Percentiles rank a stretch among this genome's conserved stretches.
Evolutionary conservation across 495 filamentous ascomycete genomes (phyloP).

Genomic region (Astrothelium macrocarpum): DNA sequence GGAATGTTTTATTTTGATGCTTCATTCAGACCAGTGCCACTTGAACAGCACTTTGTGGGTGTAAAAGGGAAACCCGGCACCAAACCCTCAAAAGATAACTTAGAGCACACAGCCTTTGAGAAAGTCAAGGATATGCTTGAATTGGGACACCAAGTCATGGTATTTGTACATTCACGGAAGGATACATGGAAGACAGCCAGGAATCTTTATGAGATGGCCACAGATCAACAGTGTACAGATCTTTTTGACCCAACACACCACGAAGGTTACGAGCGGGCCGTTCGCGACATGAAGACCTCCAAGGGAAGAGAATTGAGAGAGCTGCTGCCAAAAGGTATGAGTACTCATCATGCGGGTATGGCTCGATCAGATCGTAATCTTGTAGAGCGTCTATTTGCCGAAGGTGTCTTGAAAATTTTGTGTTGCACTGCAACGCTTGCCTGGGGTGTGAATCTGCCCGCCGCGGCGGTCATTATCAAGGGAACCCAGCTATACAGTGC

Average conservation of each 20-base stretch:
- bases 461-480: constrained; percentile 95
- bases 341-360: constrained; percentile 95
- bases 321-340: constrained; percentile 77
- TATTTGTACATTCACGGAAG: constrained; percentile 94
- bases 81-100: constrained; percentile 71
- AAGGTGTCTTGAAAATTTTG: constrained; percentile 86
- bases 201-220: constrained; percentile 75
- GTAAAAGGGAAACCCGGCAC: constrained; percentile 83
- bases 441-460: constrained; percentile 98
- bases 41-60: constrained; percentile 95
- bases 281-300: constrained; percentile 71
- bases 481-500: constrained; percentile 95
- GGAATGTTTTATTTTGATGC: constrained; percentile 95
- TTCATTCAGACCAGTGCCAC: constrained; percentile 89
- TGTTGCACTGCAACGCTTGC: constrained; percentile 97
- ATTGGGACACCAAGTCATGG: constrained; percentile 89
- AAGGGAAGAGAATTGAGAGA: constrained; percentile 80
- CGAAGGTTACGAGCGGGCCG: constrained; percentile 58
- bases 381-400: constrained; percentile 79
- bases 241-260: constrained; percentile 72
- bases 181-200: constrained; percentile 85
- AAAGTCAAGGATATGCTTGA: constrained; percentile 93
- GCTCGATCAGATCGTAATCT: constrained; percentile 84
- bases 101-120: constrained; percentile 77
- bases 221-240: constrained; percentile 63